Percentiles rank a stretch among this genome's conserved stretches.
These are phyloP conservation scores for Aspergillus nomiae DNA, from an alignment of 2,329 filamentous ascomycete species.

Conservation along the genomic window DNA sequence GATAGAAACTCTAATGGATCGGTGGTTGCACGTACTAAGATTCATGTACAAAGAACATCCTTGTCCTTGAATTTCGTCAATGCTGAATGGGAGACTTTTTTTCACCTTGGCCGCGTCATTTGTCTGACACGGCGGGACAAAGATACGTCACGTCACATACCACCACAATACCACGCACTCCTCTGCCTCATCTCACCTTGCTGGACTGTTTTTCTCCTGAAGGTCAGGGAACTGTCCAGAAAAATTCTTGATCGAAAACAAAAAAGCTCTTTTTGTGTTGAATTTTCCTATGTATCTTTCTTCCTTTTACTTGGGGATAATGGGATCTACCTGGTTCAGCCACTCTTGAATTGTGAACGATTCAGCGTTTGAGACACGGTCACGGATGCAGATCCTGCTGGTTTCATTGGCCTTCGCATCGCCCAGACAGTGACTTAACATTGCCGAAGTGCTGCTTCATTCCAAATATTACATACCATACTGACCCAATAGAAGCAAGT, in stretches of 20 bases:
- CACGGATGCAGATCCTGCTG: slow-evolving; percentile 19
- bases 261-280: background rate
- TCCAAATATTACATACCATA: slow-evolving; percentile 12
- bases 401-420: slow-evolving; percentile 16
- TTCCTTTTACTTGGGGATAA: background rate
- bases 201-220: background rate
- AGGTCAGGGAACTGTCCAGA: background rate
- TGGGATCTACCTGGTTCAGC: slow-evolving; percentile 18
- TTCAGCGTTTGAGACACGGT: slow-evolving; percentile 22
- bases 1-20: background rate
- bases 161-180: background rate
- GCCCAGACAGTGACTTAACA: background rate
- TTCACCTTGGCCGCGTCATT: slow-evolving; percentile 5
- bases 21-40: background rate
- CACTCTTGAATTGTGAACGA: slow-evolving; percentile 16
- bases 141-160: slow-evolving; percentile 4
- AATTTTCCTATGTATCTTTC: background rate
- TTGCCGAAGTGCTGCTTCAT: slow-evolving; percentile 3
- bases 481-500: background rate
- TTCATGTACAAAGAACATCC: background rate
- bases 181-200: background rate
- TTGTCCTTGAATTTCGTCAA: background rate
- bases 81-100: background rate
- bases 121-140: background rate
- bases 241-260: background rate